Conservation (phyloP, 2,329 filamentous ascomycete species). For the Xylariaceae sp. region DNA sequence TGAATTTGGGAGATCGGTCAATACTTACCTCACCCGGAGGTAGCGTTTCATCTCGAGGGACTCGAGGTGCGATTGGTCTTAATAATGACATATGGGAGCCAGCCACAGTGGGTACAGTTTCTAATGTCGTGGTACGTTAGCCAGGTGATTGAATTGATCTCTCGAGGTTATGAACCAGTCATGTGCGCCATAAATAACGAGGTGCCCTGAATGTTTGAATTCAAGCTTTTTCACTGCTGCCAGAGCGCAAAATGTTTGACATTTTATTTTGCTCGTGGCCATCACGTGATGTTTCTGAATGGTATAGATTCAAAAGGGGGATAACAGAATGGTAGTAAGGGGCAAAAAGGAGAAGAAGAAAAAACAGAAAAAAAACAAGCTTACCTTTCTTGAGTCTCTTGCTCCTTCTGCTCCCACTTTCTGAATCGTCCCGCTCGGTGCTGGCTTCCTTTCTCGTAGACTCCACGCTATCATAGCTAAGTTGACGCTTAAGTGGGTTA, state of each 20-base stretch:
- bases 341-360: not conserved
- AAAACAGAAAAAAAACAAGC: constrained; percentile 24
- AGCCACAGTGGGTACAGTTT: constrained; percentile 74
- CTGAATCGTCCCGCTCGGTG: constrained; percentile 52
- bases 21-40: constrained; percentile 40
- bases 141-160: not conserved
- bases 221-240: no score
- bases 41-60: constrained; percentile 49
- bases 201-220: no score
- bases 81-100: constrained; percentile 96
- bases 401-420: constrained; percentile 71
- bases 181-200: not conserved
- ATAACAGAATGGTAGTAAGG: not conserved
- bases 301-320: not conserved
- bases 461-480: constrained; percentile 55
- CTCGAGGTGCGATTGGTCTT: constrained; percentile 69
- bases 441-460: constrained; percentile 44
- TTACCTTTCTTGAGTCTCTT: constrained; percentile 87
- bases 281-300: not conserved
- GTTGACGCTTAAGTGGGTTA: constrained; percentile 69
- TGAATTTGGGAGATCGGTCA: not conserved
- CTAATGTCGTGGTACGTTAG: constrained; percentile 31
- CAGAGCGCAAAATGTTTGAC: not conserved
- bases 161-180: not conserved
- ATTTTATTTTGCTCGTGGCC: not conserved